phyloP scores from a whole-genome alignment of 768 basidiomycete species.

The Calocera viscosa region DNA sequence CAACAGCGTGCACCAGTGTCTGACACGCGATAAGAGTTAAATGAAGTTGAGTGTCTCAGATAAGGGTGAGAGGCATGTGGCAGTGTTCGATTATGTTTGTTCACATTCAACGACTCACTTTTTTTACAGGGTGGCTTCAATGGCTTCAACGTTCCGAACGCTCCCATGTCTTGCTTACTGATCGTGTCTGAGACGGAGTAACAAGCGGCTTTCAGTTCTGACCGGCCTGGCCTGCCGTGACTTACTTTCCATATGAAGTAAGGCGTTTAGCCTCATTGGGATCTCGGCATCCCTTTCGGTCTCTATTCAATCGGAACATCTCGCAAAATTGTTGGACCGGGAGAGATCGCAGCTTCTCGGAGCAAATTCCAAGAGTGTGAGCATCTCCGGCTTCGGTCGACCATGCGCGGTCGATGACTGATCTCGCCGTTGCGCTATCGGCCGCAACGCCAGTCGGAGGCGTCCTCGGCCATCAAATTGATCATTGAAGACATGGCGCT shows the following conservation, averaged over 20 bases:
- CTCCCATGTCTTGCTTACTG: background rate
- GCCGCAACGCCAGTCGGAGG: too few species aligned
- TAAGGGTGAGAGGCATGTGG: background rate
- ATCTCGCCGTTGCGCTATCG: too few species aligned
- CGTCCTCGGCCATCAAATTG: too few species aligned
- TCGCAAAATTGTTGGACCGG: too few species aligned
- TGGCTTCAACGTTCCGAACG: background rate
- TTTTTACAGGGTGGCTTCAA: too few species aligned
- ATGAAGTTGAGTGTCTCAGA: background rate
- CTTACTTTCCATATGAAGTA: background rate
- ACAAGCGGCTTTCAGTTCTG: background rate
- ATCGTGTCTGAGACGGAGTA: background rate
- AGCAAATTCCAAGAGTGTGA: too few species aligned
- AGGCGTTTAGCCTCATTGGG: background rate
- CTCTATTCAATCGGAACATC: too few species aligned
- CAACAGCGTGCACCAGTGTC: background rate
- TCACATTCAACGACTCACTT: background rate
- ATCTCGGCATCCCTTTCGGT: background rate
- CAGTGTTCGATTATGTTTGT: background rate
- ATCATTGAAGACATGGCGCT: too few species aligned
- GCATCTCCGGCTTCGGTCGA: too few species aligned
- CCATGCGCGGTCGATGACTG: too few species aligned
- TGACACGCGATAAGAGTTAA: background rate
- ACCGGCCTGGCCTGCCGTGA: background rate
- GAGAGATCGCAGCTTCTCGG: too few species aligned